These are phyloP conservation scores for Phyllosticta paracitricarpa DNA, from an alignment of 2,329 filamentous ascomycete genomes.

Conservation along the genomic window DNA sequence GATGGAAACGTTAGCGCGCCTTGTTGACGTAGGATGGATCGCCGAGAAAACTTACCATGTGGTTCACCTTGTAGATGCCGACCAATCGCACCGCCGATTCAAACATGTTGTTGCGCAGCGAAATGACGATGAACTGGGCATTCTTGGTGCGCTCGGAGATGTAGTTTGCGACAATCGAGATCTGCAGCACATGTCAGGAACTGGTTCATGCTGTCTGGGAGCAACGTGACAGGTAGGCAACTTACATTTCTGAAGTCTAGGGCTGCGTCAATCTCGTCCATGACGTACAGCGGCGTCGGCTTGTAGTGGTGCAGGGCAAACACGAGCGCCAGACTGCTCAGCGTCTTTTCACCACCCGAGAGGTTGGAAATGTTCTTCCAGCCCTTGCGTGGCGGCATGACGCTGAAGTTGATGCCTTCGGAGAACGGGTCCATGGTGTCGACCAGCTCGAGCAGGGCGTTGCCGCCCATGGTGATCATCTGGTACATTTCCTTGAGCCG, in stretches of 20 bases:
- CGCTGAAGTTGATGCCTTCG: slow-evolving; percentile 91
- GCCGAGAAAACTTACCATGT: slow-evolving; percentile 54
- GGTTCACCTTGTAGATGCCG: slow-evolving; percentile 98
- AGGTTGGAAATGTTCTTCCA: slow-evolving; percentile 99
- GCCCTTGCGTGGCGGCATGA: slow-evolving; percentile 99
- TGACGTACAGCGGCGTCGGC: slow-evolving; percentile 94
- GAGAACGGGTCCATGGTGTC: slow-evolving; percentile 94
- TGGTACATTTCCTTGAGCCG: slow-evolving; percentile 99
- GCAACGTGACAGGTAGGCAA: slow-evolving; percentile 18
- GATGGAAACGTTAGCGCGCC: slow-evolving; percentile 1
- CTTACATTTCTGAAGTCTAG: slow-evolving; percentile 95
- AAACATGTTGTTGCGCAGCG: slow-evolving; percentile 98
- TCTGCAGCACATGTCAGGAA: slow-evolving; percentile 39
- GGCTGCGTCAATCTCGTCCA: slow-evolving; percentile 99
- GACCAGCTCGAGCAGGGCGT: slow-evolving; percentile 92
- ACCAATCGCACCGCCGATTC: slow-evolving; percentile 91
- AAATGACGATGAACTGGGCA: slow-evolving; percentile 98
- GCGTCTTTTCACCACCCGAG: slow-evolving; percentile 92
- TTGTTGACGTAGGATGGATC: not conserved
- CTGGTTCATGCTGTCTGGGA: not conserved
- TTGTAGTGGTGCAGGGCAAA: slow-evolving; percentile 98
- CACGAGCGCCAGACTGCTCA: slow-evolving; percentile 87
- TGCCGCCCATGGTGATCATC: slow-evolving; percentile 99
- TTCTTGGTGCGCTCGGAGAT: slow-evolving; percentile 99
- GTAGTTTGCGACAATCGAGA: slow-evolving; percentile 95